A percentile compares a stretch with the other conserved stretches of the same genome.
phyloP scores from a whole-genome alignment of 495 filamentous ascomycete species.

The Saxophila tyrrhenica region DNA sequence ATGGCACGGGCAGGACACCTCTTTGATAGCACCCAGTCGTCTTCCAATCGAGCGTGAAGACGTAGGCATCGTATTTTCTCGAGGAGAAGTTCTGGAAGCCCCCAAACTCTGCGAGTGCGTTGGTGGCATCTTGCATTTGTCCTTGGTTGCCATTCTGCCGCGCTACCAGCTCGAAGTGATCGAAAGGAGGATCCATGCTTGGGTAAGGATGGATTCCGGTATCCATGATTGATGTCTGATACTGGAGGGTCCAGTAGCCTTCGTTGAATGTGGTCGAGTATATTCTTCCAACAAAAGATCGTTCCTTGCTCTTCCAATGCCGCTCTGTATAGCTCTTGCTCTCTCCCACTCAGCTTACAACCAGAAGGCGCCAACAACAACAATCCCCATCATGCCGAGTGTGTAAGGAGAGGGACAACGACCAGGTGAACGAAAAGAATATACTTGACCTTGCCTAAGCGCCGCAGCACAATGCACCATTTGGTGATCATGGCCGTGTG shows the following conservation, averaged over 20 bases:
- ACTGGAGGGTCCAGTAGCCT: neutral
- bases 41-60: neutral
- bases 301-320: neutral
- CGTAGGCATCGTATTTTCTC: neutral
- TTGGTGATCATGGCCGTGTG: neutral
- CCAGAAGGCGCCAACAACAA: neutral
- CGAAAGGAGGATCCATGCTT: neutral
- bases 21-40: slow-evolving; percentile 13
- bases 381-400: neutral
- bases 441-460: too few relatives aligned
- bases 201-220: neutral
- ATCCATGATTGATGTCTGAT: neutral
- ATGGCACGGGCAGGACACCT: slow-evolving; percentile 15
- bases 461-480: neutral
- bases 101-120: neutral
- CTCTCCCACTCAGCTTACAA: neutral
- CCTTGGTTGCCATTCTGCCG: neutral
- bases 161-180: neutral
- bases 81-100: neutral
- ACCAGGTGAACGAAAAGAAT: too few relatives aligned
- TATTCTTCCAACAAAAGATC: too few relatives aligned
- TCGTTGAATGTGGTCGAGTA: too few relatives aligned
- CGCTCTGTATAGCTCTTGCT: neutral
- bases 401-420: neutral
- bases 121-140: neutral